Conservation (phyloP, 2,329 filamentous ascomycete genomes). For the Aspergillus pseudoviridinutans region DNA sequence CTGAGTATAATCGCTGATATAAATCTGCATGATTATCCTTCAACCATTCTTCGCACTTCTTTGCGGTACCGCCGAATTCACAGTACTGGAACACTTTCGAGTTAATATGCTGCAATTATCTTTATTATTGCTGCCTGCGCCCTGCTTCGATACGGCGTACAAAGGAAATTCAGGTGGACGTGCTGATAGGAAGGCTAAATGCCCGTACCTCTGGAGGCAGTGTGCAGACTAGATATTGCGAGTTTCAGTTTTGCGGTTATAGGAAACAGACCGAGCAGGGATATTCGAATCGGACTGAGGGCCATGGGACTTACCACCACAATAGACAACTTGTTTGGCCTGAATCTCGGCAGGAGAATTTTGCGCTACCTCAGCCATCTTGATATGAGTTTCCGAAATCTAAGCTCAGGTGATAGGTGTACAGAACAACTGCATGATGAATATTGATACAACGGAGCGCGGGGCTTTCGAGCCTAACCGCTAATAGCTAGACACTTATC, state of each 20-base stretch:
- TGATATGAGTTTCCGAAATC: neutral
- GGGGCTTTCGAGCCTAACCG: neutral
- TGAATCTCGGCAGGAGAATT: constrained; percentile 37
- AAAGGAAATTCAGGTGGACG: constrained; percentile 6
- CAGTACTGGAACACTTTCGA: constrained; percentile 67
- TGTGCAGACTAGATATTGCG: constrained; percentile 51
- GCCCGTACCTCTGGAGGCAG: constrained; percentile 62
- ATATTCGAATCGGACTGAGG: neutral
- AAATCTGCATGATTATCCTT: constrained; percentile 67
- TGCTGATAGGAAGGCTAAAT: constrained; percentile 22
- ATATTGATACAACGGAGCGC: neutral
- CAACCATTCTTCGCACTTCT: constrained; percentile 97
- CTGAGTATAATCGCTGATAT: constrained; percentile 78
- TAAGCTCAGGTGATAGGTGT: neutral
- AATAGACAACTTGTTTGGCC: constrained; percentile 58
- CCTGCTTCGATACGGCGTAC: neutral
- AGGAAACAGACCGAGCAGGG: neutral
- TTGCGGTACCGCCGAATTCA: constrained; percentile 93
- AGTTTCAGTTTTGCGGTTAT: neutral
- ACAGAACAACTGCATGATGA: neutral
- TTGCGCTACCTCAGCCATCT: constrained; percentile 35
- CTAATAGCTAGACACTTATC: neutral
- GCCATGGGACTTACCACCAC: constrained; percentile 49
- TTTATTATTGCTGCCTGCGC: neutral
- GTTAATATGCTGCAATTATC: constrained; percentile 2